These are phyloP conservation scores for Ogataea kodamae DNA, from an alignment of 805 yeast genomes.

Conservation along the genomic window DNA sequence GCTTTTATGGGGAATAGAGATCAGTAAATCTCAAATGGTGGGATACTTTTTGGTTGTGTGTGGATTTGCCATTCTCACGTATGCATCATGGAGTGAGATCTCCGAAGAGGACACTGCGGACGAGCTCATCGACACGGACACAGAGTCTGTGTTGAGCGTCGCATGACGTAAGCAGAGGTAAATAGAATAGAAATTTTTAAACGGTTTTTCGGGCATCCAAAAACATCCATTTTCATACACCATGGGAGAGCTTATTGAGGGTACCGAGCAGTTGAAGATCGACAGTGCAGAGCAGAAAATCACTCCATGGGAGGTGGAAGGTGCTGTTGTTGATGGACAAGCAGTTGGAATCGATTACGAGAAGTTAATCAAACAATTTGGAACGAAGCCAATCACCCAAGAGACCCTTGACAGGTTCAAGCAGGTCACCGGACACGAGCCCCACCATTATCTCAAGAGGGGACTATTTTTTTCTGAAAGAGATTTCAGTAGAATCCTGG, in stretches of 20 bases:
- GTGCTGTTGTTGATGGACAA: conserved; percentile 93
- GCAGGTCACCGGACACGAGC: conserved; percentile 80
- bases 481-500: conserved; percentile 73
- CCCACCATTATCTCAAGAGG: conserved; percentile 85
- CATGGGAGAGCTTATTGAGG: conserved; percentile 9
- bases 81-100: conserved; percentile 64
- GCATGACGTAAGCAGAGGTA: too few species aligned
- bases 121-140: conserved; percentile 31
- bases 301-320: conserved; percentile 99
- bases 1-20: conserved; percentile 55
- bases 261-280: conserved; percentile 8
- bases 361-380: conserved; percentile 80
- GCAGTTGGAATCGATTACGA: conserved; percentile 91
- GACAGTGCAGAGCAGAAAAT: conserved; percentile 47
- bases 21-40: conserved; percentile 52
- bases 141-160: conserved; percentile 30
- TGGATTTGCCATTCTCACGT: conserved; percentile 66
- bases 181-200: conserved; percentile 1
- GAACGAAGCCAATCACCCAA: conserved; percentile 66
- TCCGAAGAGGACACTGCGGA: conserved; percentile 38
- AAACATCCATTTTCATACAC: too few species aligned
- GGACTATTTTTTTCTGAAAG: conserved; percentile 93
- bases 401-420: conserved; percentile 76
- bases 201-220: too few species aligned
- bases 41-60: conserved; percentile 69